Percentiles rank a stretch among this genome's conserved stretches.
These are phyloP conservation scores for Ceratobasidium sp. DNA, from an alignment of 1,284 basidiomycete genomes.

Conservation along the genomic window DNA sequence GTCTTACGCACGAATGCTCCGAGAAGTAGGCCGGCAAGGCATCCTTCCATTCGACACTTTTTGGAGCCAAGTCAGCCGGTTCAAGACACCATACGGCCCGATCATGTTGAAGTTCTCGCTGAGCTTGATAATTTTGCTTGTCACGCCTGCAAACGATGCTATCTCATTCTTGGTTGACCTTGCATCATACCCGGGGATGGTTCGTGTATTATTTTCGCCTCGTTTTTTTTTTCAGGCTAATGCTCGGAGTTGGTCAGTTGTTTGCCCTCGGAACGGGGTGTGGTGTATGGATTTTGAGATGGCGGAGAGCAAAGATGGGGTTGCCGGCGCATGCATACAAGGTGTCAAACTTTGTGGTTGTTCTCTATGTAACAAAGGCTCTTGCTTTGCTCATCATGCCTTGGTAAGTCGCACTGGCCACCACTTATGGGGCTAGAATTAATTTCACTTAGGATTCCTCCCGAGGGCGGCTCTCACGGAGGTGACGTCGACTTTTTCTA, in stretches of 20 bases:
- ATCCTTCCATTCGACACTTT: constrained; percentile 55
- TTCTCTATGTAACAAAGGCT: constrained; percentile 58
- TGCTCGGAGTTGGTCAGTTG: constrained; percentile 51
- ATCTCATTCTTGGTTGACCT: constrained; percentile 61
- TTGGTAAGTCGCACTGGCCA: constrained; percentile 56
- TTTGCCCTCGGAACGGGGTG: constrained; percentile 58
- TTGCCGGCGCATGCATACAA: constrained; percentile 57
- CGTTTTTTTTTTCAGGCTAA: neutral
- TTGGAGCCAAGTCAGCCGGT: constrained; percentile 53
- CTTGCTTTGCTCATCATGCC: constrained; percentile 62
- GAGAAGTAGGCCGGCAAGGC: constrained; percentile 55
- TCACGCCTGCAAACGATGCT: constrained; percentile 65
- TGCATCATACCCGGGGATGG: constrained; percentile 51
- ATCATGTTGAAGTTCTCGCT: constrained; percentile 61
- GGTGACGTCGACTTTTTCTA: constrained; percentile 56
- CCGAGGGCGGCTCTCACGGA: constrained; percentile 50
- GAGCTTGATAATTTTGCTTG: constrained; percentile 65
- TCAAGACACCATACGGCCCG: constrained; percentile 57
- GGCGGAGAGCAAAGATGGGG: constrained; percentile 53
- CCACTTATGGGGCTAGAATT: neutral
- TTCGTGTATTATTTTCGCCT: constrained; percentile 48
- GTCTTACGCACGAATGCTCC: constrained; percentile 58
- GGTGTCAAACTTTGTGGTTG: constrained; percentile 56
- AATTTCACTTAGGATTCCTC: constrained; percentile 54
- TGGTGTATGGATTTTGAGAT: constrained; percentile 60